Evolutionary conservation across 306 rosid genomes (phyloP), one percentile per base, ranked within the genome.

Genomic region (Inga laurina): DNA sequence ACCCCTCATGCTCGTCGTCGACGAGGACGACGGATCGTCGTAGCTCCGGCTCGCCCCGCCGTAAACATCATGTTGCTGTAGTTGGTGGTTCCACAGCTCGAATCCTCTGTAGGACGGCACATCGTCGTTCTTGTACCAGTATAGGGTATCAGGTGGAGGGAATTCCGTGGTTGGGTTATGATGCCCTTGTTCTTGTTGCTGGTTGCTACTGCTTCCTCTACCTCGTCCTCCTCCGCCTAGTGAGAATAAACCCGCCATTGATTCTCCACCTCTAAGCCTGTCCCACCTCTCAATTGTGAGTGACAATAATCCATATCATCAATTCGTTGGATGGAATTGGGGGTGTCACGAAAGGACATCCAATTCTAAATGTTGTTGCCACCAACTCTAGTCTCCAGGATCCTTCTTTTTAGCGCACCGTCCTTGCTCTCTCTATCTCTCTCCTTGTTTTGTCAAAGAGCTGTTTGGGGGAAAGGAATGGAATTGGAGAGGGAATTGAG

Each of bases 241-340:
- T 71, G 94, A 84, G 90, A 93, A 93, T 75, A 93, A 91, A 51
- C 93, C 92, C 78, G 94, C 93, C 97, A 93, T 93, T 67, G 78
- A 30, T 82, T 41, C 11, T 8, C 62, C 46, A 19, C 79, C 51
- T 44, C 75, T 78, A 64, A 67, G 72, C 59, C 86, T 84, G 88
- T 71, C 88, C 88, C 79, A 75, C 72, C 52, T 69, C 80, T 74
- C 81, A 83, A 84, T 74, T 79, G 86, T 85, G 86, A 49, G 76
- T 43, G 85, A 82, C 82, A 79, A 89, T 83, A 79, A 89, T 90
- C 94, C 97, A 92, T 92, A 86, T 86, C 91, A 89, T 86, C 91
- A 89, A 56, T 68, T 44, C 59, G 81, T 68, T 10, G 68, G 76
- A 75, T 68, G 18, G 78, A 75, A 68, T 57, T 27, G 37, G 65